Base-by-base conservation (phyloP, 2,329 filamentous ascomycete genomes). In the Alternaria sp. region DNA sequence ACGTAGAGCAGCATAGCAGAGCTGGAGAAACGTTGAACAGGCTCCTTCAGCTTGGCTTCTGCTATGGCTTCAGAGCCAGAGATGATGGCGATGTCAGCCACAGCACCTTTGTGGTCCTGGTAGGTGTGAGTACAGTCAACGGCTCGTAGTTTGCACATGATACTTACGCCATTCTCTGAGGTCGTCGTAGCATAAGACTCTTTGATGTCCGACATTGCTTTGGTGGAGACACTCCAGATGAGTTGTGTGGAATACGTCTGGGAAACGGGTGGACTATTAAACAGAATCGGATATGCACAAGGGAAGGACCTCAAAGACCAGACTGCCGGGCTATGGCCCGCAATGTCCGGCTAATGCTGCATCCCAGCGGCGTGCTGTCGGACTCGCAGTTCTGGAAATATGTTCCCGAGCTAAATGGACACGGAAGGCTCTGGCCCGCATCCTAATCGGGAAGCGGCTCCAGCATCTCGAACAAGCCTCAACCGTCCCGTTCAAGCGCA, bases 21-120 rank as follows among this genome's bases (percentile, higher is more conserved):
- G 9, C 19, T 17, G 40, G 59, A 66, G 57, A 74, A 72, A 6
- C 55, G 50, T 4, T 32, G 57, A 1, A 84, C 82, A 9, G 84
- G 83, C 70, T 88, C 86, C 76, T 85, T 84, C 70, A 86, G 72
- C 75, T 85, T 81, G 21, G 87, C 86, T 75, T 88, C 84, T 67
- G 85, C 83, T 76, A 83, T 87, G 54, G 85, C 85, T 67, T 86
- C 84, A 67, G 83, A 84, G 64, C 86, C 86, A 23, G 72, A 80
- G 69, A 87, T 80, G 61, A 85, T 79, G 68, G 82, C 85, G 68
- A 82, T 75, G 59, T 80, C 73, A 36, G 74, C 74, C 43, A 71
- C 59, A n/a, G 51, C 49, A 40, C 36, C 47, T 54, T 70, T 65
- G 25, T 30, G n/a, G 36, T 66, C 61, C 70, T 72, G 50, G 19